These are phyloP conservation scores for Schizophyllum commune DNA, from an alignment of 1,284 basidiomycete genomes.

Conservation along the genomic window DNA sequence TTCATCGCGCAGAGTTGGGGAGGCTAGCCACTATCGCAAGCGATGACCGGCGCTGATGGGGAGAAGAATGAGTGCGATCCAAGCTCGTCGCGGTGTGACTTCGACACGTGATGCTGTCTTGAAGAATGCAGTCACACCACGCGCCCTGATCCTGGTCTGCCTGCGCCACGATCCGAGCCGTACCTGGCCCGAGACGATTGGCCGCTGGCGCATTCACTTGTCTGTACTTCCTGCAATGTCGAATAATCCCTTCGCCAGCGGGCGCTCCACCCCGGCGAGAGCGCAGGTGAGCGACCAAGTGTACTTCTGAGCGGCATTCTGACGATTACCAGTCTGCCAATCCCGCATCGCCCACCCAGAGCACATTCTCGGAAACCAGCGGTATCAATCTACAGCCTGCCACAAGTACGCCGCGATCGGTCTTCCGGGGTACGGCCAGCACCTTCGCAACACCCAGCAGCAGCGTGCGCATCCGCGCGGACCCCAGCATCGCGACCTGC, in stretches of 20 bases:
- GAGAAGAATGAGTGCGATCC: not conserved
- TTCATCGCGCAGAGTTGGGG: slow-evolving; percentile 28
- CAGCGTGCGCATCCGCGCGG: slow-evolving; percentile 46
- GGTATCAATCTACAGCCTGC: not conserved
- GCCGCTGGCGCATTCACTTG: too few relatives aligned
- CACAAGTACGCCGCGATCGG: not conserved
- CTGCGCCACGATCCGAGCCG: too few relatives aligned
- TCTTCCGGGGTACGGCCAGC: not conserved
- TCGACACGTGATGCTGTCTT: not conserved
- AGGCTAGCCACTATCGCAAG: slow-evolving; percentile 1
- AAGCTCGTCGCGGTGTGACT: not conserved
- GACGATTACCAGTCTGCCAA: not conserved
- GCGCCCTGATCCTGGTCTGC: too few relatives aligned
- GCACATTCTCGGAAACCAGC: not conserved
- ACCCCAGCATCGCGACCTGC: slow-evolving; percentile 57
- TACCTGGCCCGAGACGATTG: too few relatives aligned
- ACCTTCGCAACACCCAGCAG: slow-evolving; percentile 13
- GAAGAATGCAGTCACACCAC: too few relatives aligned
- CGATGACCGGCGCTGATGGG: not conserved
- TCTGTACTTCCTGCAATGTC: too few relatives aligned
- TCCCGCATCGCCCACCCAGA: not conserved
- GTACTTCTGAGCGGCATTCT: not conserved
- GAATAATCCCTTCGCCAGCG: not conserved
- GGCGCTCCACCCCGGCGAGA: not conserved
- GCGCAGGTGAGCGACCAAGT: too few relatives aligned